Conservation (phyloP, 495 filamentous ascomycete genomes). For the Cercophora newfieldiana region DNA sequence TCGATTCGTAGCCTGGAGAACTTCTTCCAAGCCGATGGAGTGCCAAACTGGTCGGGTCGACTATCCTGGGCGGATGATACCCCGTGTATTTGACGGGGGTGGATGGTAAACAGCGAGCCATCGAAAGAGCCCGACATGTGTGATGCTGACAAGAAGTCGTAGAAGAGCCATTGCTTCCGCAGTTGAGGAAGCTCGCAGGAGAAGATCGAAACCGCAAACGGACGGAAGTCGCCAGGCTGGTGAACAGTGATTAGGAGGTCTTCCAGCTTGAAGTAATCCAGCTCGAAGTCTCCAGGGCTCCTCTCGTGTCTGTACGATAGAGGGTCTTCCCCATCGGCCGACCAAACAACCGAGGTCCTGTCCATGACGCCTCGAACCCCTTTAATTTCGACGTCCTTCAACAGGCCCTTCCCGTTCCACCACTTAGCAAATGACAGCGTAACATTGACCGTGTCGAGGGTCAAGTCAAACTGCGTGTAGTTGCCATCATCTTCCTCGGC, state of each 20-base stretch:
- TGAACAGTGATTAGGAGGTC: constrained; percentile 90
- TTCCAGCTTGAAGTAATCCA: constrained; percentile 93
- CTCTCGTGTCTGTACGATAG: constrained; percentile 83
- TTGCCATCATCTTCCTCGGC: constrained; percentile 83
- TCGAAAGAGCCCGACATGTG: constrained; percentile 96
- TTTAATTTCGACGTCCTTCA: constrained; percentile 89
- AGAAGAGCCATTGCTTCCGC: constrained; percentile 95
- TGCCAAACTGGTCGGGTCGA: constrained; percentile 43
- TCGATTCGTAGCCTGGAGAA: constrained; percentile 88
- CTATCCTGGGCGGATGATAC: constrained; percentile 44
- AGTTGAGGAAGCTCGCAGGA: constrained; percentile 91
- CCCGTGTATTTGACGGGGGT: constrained; percentile 86
- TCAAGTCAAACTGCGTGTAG: constrained; percentile 96
- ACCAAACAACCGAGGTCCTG: constrained; percentile 75
- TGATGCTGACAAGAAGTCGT: constrained; percentile 93
- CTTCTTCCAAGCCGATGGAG: constrained; percentile 79
- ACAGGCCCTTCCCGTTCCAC: constrained; percentile 93
- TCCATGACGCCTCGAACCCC: constrained; percentile 97
- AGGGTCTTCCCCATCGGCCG: constrained; percentile 74
- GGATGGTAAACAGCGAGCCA: constrained; percentile 94
- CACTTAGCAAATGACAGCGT: constrained; percentile 96
- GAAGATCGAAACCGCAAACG: constrained; percentile 92
- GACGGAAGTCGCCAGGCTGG: constrained; percentile 85
- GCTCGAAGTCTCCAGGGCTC: constrained; percentile 90
- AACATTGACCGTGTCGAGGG: constrained; percentile 92